Conservation (phyloP, 192 early-diverging fungal species). For the Chytriomyces sp. region DNA sequence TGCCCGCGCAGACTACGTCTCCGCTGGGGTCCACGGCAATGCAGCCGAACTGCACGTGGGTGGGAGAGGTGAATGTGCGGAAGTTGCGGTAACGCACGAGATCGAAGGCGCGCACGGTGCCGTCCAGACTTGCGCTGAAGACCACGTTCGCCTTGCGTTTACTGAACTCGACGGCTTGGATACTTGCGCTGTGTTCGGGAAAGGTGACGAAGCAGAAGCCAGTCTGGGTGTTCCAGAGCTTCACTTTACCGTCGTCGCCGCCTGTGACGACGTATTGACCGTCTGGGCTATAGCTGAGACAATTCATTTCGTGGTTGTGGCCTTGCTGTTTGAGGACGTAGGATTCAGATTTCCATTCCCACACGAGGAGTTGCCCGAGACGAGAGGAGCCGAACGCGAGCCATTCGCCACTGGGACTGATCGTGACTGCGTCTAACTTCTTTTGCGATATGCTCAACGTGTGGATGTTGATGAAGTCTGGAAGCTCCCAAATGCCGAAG, state of each 20-base stretch:
- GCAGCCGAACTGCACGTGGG: constrained; percentile 91
- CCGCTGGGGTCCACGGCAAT: constrained; percentile 95
- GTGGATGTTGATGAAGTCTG: constrained; percentile 91
- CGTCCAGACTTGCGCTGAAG: constrained; percentile 93
- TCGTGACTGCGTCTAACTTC: constrained; percentile 83
- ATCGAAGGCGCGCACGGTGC: constrained; percentile 98
- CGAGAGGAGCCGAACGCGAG: constrained; percentile 90
- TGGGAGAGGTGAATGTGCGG: constrained; percentile 93
- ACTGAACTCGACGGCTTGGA: constrained; percentile 86
- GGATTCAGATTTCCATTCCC: constrained; percentile 99
- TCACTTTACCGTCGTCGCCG: constrained; percentile 96
- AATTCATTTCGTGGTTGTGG: constrained; percentile 93
- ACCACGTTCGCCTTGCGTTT: constrained; percentile 86
- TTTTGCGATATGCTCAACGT: constrained; percentile 94
- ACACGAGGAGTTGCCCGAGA: constrained; percentile 95
- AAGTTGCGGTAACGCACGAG: constrained; percentile 98
- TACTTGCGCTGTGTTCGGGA: constrained; percentile 81
- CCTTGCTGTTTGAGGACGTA: constrained; percentile 99
- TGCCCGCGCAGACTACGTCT: constrained; percentile 95
- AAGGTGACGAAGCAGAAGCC: constrained; percentile 99
- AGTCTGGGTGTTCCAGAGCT: constrained; percentile 94
- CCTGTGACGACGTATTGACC: constrained; percentile 94
- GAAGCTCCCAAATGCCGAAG: constrained; percentile 98
- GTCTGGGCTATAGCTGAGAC: constrained; percentile 85
- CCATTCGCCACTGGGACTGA: constrained; percentile 96